These are phyloP conservation scores for Trichopus zeylanicus DNA, from an alignment of 116 monocot species.

Conservation along the genomic window DNA sequence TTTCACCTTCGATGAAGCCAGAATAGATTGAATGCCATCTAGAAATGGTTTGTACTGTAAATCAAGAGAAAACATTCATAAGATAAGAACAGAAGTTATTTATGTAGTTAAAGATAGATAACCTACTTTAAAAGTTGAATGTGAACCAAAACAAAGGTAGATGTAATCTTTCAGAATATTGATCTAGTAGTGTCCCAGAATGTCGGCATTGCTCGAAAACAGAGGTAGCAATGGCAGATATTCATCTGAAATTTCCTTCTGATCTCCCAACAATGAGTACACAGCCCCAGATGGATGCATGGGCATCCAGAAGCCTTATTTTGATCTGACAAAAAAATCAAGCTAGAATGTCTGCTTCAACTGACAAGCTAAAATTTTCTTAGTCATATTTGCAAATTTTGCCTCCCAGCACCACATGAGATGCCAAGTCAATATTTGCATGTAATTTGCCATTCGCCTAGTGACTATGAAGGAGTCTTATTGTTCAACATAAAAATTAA, in stretches of 20 bases:
- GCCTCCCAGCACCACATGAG: no score
- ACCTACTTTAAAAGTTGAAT: conserved; percentile 59
- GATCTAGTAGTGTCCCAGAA: conserved; percentile 81
- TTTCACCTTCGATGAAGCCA: conserved; percentile 71
- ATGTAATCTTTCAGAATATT: conserved; percentile 68
- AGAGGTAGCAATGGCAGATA: conserved; percentile 68
- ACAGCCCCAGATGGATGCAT: conserved; percentile 90
- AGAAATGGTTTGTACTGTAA: conserved; percentile 82
- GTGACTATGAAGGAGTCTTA: no score
- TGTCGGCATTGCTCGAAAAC: conserved; percentile 55
- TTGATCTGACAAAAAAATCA: conserved; percentile 63
- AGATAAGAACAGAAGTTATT: background rate
- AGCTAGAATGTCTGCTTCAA: no score
- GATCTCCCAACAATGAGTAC: conserved; percentile 43
- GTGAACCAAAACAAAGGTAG: conserved; percentile 56
- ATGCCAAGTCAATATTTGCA: no score
- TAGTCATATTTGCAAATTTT: no score
- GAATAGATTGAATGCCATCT: conserved; percentile 79
- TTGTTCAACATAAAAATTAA: no score
- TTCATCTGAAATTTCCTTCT: conserved; percentile 50
- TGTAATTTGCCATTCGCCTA: no score
- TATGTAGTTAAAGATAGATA: background rate
- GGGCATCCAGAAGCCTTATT: conserved; percentile 76
- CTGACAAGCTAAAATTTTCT: no score
- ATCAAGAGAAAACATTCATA: conserved; percentile 5